Conservation (phyloP, 2,329 filamentous ascomycete species). For the Sporothrix euskadiensis region DNA sequence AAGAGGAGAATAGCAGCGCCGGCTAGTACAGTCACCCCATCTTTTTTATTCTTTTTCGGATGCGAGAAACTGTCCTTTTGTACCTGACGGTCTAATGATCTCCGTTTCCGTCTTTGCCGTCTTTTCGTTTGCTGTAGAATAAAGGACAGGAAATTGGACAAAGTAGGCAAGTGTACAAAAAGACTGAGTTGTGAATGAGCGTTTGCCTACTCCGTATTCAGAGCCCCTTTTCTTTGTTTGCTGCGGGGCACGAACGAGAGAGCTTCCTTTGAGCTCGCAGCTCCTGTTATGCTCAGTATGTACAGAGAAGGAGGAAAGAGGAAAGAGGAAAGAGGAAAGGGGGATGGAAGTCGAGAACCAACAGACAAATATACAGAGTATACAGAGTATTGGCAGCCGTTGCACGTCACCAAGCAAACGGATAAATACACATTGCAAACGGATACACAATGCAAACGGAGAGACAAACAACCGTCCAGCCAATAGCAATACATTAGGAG, state of each 20-base stretch:
- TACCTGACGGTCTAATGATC: neutral
- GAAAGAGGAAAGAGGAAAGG: neutral
- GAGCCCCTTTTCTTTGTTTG: slow-evolving; percentile 7
- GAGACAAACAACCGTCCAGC: neutral
- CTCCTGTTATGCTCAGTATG: too few relatives aligned
- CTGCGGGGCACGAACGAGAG: slow-evolving; percentile 8
- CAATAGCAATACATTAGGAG: neutral
- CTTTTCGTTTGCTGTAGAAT: neutral
- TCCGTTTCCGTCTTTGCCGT: slow-evolving; percentile 15
- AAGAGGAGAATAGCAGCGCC: neutral
- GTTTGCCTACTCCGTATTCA: neutral
- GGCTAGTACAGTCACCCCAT: neutral
- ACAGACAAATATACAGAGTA: neutral
- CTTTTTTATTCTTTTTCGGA: neutral
- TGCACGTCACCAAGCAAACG: neutral
- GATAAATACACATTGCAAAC: neutral
- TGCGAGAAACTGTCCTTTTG: neutral
- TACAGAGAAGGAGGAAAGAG: neutral
- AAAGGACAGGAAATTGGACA: neutral
- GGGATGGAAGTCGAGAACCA: neutral
- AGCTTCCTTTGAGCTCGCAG: neutral
- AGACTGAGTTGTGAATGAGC: neutral
- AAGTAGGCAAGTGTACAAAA: neutral
- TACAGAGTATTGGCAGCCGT: neutral
- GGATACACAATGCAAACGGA: neutral